These are phyloP conservation scores for Aspergillus arachidicola DNA, from an alignment of 2,329 filamentous ascomycete species.

Conservation along the genomic window DNA sequence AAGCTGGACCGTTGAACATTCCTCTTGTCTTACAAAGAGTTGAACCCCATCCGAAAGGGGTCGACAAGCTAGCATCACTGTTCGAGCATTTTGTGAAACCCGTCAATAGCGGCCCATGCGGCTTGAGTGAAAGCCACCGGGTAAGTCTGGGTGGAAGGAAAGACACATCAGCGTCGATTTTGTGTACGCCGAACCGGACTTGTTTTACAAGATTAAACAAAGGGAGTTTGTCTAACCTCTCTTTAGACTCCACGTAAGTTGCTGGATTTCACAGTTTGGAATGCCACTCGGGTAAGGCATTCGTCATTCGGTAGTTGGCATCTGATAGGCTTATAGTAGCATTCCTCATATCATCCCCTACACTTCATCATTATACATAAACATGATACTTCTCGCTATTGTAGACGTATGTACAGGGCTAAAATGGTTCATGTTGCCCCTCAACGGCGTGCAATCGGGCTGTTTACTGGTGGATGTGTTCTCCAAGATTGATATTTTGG, in stretches of 20 bases:
- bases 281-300: background rate
- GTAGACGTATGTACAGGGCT: background rate
- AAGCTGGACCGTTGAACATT: background rate
- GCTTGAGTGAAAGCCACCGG: background rate
- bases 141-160: background rate
- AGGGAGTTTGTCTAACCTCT: background rate
- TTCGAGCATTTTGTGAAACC: background rate
- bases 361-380: background rate
- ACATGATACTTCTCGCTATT: background rate
- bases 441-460: background rate
- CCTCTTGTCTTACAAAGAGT: background rate
- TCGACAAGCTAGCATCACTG: background rate
- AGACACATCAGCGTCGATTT: background rate
- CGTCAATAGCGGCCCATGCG: background rate
- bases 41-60: background rate
- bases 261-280: background rate
- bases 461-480: background rate
- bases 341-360: background rate
- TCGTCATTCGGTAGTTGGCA: background rate
- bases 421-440: background rate
- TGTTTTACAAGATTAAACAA: background rate
- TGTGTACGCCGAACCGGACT: background rate
- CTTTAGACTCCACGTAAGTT: background rate
- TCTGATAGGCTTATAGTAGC: background rate
- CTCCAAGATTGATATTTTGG: background rate